phyloP scores from a whole-genome alignment of 1,284 basidiomycete species.

The Ustilago bromivora region DNA sequence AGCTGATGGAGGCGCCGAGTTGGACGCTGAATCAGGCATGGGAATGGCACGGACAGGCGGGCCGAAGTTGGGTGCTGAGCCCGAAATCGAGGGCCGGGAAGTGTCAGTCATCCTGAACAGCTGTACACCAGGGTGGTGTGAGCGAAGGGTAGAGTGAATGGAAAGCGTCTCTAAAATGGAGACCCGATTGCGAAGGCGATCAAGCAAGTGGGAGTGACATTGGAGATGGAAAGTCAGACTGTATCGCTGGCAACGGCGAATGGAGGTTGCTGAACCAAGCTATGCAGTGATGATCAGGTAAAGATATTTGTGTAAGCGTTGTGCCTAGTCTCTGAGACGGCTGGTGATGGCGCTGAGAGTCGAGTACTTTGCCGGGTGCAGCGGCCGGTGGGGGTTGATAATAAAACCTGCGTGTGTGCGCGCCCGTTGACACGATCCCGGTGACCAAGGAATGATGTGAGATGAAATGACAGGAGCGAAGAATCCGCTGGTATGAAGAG shows the following conservation, averaged over 20 bases:
- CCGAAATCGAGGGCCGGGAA: slow-evolving; percentile 1
- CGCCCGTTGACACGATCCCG: background rate
- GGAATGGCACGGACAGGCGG: slow-evolving; percentile 16
- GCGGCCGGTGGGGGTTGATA: slow-evolving; percentile 2
- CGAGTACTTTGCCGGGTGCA: background rate
- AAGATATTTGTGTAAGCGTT: background rate
- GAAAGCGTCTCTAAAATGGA: background rate
- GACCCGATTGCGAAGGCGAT: slow-evolving; percentile 13
- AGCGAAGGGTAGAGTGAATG: background rate
- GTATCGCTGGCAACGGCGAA: background rate
- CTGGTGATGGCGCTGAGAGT: background rate
- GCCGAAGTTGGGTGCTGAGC: slow-evolving; percentile 6
- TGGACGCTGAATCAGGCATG: slow-evolving; percentile 10
- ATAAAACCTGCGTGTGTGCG: slow-evolving; percentile 10
- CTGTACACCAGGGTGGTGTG: background rate
- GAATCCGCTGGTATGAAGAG: background rate
- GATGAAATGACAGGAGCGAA: slow-evolving; percentile 8
- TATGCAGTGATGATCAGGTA: background rate
- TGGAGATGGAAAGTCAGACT: slow-evolving; percentile 4
- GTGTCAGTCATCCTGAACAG: slow-evolving; percentile 22
- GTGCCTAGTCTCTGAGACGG: background rate
- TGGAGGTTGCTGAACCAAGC: background rate
- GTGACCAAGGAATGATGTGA: background rate
- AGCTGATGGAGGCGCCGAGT: slow-evolving; percentile 3
- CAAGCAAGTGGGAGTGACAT: slow-evolving; percentile 11